Percentiles rank a stretch among this genome's conserved stretches.
phyloP scores from a whole-genome alignment of 129 eudicot genomes.

The Chrysanthemum seticuspe region DNA sequence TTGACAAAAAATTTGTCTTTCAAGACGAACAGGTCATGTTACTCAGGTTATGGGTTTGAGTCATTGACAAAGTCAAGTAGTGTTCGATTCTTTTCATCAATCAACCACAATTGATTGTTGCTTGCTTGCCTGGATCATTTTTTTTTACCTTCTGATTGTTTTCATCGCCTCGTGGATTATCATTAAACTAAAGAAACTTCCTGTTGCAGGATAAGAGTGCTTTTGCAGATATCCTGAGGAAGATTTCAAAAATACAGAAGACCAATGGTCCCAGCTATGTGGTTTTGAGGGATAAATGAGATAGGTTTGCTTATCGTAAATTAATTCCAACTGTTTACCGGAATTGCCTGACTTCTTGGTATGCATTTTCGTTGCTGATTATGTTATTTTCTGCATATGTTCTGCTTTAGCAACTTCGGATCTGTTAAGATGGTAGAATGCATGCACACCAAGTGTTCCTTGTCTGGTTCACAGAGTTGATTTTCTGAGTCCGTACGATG shows the following conservation, averaged over 20 bases:
- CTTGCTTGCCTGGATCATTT: neutral
- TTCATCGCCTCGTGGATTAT: neutral
- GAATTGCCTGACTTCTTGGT: neutral
- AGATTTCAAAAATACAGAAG: slow-evolving; percentile 91
- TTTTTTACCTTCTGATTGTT: too few relatives aligned
- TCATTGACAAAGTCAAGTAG: neutral
- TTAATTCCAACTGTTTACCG: neutral
- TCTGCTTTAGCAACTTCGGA: slow-evolving; percentile 17
- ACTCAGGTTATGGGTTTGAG: too few relatives aligned
- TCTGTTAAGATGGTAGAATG: slow-evolving; percentile 1
- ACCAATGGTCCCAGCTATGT: slow-evolving; percentile 67
- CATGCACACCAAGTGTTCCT: neutral
- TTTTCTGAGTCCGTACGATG: neutral
- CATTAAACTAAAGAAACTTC: neutral
- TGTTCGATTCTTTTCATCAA: too few relatives aligned
- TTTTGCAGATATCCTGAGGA: slow-evolving; percentile 75
- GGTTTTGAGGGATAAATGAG: slow-evolving; percentile 65
- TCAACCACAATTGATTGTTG: neutral
- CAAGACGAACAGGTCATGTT: too few relatives aligned
- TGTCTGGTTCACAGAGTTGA: neutral
- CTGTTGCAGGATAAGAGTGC: slow-evolving; percentile 78
- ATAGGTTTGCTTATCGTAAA: neutral
- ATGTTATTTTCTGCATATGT: neutral
- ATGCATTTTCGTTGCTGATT: neutral
- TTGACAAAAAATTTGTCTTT: neutral